A percentile compares a stretch with the other conserved stretches of the same genome.
Conservation (phyloP, 768 basidiomycete species). For the Coprinellus aureogranulatus region DNA sequence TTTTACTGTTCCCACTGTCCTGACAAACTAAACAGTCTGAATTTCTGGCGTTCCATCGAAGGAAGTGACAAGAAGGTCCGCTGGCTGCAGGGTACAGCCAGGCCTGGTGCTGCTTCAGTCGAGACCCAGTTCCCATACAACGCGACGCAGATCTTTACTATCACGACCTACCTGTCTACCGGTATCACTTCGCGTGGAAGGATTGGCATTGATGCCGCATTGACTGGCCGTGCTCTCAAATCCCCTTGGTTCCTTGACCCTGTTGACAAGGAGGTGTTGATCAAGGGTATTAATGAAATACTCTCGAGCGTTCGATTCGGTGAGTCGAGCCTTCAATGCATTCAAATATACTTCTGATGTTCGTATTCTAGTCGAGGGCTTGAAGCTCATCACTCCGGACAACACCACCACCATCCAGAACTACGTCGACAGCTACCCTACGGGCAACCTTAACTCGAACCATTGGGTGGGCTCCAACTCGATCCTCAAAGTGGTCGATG, state of each 20-base stretch:
- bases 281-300: conserved; percentile 50
- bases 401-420: conserved; percentile 51
- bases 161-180: conserved; percentile 60
- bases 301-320: conserved; percentile 36
- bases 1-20: too few species aligned
- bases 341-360: conserved; percentile 4
- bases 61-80: conserved; percentile 47
- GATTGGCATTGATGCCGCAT: conserved; percentile 53
- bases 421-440: conserved; percentile 44
- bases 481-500: conserved; percentile 56
- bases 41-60: conserved; percentile 59
- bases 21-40: conserved; percentile 34
- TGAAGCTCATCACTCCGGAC: conserved; percentile 61
- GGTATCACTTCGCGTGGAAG: conserved; percentile 63
- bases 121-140: conserved; percentile 53
- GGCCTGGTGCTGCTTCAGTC: conserved; percentile 56
- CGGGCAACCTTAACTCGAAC: conserved; percentile 52
- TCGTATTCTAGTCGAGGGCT: conserved; percentile 37
- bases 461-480: conserved; percentile 61
- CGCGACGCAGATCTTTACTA: conserved; percentile 49
- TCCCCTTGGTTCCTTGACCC: conserved; percentile 62
- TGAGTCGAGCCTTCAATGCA: conserved; percentile 20
- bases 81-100: conserved; percentile 60
- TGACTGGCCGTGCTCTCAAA: conserved; percentile 46
- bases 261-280: conserved; percentile 49